Conservation (phyloP, 305 asterid genomes). For the Nicotiana rustica region DNA sequence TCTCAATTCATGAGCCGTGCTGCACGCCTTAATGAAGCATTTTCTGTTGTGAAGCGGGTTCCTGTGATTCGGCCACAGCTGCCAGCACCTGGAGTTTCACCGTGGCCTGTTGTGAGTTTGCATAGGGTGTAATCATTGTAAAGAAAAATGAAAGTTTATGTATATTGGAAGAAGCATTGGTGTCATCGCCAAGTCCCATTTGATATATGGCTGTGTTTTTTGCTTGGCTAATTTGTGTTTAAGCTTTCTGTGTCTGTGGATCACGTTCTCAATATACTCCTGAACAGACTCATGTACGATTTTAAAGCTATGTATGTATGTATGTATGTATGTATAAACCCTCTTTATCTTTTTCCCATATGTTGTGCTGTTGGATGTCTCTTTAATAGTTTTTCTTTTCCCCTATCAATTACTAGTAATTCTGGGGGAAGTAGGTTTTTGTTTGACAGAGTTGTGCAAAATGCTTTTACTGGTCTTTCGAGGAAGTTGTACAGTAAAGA, state of each 20-base stretch:
- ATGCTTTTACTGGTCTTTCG: too few species aligned
- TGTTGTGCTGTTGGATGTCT: neutral
- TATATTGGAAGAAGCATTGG: neutral
- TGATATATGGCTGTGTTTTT: constrained; percentile 25
- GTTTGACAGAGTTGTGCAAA: too few species aligned
- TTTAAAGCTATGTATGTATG: constrained; percentile 1
- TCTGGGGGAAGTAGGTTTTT: neutral
- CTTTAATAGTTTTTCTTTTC: neutral
- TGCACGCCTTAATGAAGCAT: constrained; percentile 93
- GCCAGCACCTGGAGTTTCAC: constrained; percentile 70
- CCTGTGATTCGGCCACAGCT: constrained; percentile 81
- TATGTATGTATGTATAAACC: neutral
- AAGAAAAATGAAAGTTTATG: neutral
- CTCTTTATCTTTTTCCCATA: neutral
- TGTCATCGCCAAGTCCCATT: neutral
- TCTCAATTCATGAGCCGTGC: constrained; percentile 93
- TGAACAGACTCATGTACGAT: constrained; percentile 21
- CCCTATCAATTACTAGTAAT: neutral
- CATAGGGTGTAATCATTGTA: constrained; percentile 40
- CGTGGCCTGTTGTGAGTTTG: constrained; percentile 73
- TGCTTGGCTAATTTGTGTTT: constrained; percentile 20
- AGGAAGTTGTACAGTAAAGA: neutral
- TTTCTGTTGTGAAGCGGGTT: constrained; percentile 84
- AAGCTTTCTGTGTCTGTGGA: neutral
- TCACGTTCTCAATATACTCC: neutral